Base-by-base conservation (phyloP, 2,329 filamentous ascomycete species). In the Coniochaeta sp. region DNA sequence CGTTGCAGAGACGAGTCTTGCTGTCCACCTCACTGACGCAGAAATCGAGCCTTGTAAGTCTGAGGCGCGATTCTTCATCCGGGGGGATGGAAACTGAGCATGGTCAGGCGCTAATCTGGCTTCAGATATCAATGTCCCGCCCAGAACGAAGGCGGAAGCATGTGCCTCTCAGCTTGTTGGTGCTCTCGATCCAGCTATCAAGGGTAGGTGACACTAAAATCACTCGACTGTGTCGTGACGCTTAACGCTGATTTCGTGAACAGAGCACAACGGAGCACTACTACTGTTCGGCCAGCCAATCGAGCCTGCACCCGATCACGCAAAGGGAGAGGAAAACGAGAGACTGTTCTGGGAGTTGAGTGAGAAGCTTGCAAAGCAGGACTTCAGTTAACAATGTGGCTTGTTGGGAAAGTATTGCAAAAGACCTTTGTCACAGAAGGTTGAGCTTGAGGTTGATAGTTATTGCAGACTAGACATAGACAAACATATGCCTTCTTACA, bases 291-390 rank as follows among this genome's bases (percentile, higher is more conserved):
- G 55, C 19, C 28, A 57, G 34, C 55, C 55, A 17, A 16, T 57
- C 17, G 55, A 57, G 22, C 55, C 55, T 40, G 33, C 3, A n/a
- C 7, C 24, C 33, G 55, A 57, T 14, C 55, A 57, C 34, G 55
- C 34, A 36, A 57, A 57, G 55, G 55, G 55, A 24, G 55, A 57
- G 19, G 55, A 57, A 19, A 57, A 57, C 55, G 55, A 57, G 55
- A 19, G 34, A 24, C 16, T 28, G 36, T 57, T 57, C 55, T 57
- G 55, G 55, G 55, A 57, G 34, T 26, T 57, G 14, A 57, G 55
- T 16, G 55, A 57, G 33, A 57, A 40, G 19, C 55, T 57, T 6
- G 55, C 31, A 26, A 57, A 57, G 38, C 9, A 40, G 38, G 38
- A 40, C n/a, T 40, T 40, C 16, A 40, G n/a, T 16, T 40, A 40